A percentile compares a stretch with the other conserved stretches of the same genome.
Evolutionary conservation across 73 alveolate species (phyloP).

Genomic region (Loxodes magnus): DNA sequence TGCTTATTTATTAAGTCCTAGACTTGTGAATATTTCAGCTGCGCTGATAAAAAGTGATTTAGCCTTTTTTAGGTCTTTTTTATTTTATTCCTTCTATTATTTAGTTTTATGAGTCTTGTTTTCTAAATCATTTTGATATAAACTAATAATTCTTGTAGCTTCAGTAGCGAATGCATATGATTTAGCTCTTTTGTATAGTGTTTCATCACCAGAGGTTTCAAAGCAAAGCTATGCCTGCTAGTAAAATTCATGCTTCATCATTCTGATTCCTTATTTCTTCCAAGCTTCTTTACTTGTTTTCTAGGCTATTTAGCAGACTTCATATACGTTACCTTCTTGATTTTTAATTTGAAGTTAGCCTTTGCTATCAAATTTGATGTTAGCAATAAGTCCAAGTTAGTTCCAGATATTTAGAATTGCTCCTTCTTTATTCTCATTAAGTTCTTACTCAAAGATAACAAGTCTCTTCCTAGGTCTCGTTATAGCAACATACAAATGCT

Average conservation of each 20-base stretch:
- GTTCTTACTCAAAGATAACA: conserved; percentile 61
- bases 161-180: conserved; percentile 9
- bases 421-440: conserved; percentile 37
- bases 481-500: conserved; percentile 69
- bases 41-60: conserved; percentile 38
- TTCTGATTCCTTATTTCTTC: conserved; percentile 55
- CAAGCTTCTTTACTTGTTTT: conserved; percentile 41
- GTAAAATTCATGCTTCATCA: conserved; percentile 66
- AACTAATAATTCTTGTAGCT: conserved; percentile 8
- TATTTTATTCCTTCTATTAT: conserved; percentile 13
- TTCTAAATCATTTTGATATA: conserved; percentile 1
- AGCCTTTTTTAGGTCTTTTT: conserved; percentile 30
- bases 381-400: conserved; percentile 36
- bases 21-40: conserved; percentile 23
- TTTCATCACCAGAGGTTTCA: conserved; percentile 23
- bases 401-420: conserved; percentile 50
- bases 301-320: not conserved
- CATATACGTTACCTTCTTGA: not conserved
- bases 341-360: not conserved
- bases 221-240: conserved; percentile 69
- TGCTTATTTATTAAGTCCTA: conserved; percentile 37
- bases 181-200: not conserved
- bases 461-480: conserved; percentile 77
- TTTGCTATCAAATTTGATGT: conserved; percentile 14
- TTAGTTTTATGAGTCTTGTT: conserved; percentile 7